These are phyloP conservation scores for Bolboschoenus planiculmis DNA, from an alignment of 176 grass and related monocot species.

Conservation along the genomic window DNA sequence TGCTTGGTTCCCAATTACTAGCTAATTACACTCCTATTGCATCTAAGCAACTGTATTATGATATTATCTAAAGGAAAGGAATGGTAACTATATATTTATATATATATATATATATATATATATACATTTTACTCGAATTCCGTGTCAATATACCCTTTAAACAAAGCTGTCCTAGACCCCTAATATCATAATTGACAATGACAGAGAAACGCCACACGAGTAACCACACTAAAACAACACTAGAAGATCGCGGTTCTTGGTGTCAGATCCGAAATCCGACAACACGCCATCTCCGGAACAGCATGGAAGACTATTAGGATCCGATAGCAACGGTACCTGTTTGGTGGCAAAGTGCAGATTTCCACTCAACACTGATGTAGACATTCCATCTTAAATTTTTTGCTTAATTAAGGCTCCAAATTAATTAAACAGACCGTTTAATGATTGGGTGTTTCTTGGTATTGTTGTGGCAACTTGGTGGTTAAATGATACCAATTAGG, in stretches of 20 bases:
- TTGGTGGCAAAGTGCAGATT: background rate
- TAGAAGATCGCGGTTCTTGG: background rate
- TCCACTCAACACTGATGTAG: background rate
- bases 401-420: background rate
- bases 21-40: background rate
- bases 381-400: constrained; percentile 2
- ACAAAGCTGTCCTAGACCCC: too few relatives aligned
- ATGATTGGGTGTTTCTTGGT: background rate
- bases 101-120: background rate
- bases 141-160: too few relatives aligned
- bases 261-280: background rate
- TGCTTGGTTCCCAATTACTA: too few relatives aligned
- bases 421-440: background rate
- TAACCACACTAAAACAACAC: background rate
- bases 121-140: too few relatives aligned
- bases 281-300: background rate
- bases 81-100: background rate
- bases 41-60: background rate
- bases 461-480: background rate
- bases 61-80: too few relatives aligned
- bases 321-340: constrained; percentile 14
- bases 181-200: background rate
- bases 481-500: background rate
- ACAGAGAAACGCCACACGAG: background rate
- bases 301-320: background rate